phyloP scores from a whole-genome alignment of 1,284 basidiomycete species.

The Microbotryum intermedium region DNA sequence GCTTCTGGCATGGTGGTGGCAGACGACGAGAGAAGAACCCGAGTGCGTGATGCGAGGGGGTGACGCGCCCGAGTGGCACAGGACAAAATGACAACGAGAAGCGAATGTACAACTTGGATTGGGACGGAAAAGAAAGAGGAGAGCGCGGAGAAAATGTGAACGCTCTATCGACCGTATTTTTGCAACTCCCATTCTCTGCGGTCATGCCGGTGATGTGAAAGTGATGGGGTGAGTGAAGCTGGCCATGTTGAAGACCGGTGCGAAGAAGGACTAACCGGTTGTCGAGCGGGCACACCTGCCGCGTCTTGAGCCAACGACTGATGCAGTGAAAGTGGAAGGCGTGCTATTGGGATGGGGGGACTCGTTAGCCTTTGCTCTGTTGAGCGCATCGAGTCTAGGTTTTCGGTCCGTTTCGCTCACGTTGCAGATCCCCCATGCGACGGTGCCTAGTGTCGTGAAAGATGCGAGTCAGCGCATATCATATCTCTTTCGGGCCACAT shows the following conservation, averaged over 20 bases:
- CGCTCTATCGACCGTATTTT: slow-evolving; percentile 52
- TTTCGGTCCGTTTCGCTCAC: slow-evolving; percentile 47
- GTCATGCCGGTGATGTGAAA: not conserved
- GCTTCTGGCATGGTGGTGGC: no score
- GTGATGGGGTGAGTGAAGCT: not conserved
- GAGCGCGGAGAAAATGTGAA: no score
- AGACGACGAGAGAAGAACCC: no score
- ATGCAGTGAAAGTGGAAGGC: slow-evolving; percentile 99
- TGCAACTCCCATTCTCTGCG: slow-evolving; percentile 80
- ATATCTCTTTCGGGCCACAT: not conserved
- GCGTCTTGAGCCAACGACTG: slow-evolving; percentile 97
- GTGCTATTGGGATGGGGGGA: slow-evolving; percentile 52
- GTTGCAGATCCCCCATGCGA: slow-evolving; percentile 99
- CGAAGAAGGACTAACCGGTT: slow-evolving; percentile 51
- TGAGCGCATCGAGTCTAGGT: not conserved
- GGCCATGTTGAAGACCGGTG: not conserved
- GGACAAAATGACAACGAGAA: no score
- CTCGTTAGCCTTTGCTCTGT: not conserved
- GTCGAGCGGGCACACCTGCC: slow-evolving; percentile 96
- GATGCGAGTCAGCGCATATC: not conserved
- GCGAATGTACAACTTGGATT: no score
- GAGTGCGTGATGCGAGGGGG: no score
- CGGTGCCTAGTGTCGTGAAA: slow-evolving; percentile 48
- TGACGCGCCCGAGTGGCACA: no score
- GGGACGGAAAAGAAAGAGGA: no score